A percentile compares a stretch with the other conserved stretches of the same genome.
Conservation (phyloP, 805 yeast genomes). For the Kuraishia cidri region DNA sequence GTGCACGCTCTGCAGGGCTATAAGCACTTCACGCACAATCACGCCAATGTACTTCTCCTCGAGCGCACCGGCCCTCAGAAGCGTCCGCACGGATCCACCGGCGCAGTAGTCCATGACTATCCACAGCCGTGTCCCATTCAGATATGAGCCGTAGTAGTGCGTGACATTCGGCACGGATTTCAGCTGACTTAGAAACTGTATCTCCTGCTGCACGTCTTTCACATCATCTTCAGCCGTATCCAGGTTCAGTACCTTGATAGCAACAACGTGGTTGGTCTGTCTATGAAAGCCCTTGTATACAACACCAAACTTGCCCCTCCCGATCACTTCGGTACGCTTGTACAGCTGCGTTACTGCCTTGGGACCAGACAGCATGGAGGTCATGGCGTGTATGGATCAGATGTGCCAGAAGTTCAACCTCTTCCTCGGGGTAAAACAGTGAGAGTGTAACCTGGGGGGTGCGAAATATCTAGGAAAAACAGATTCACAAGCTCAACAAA, state of each 20-base stretch:
- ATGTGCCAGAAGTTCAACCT: too few relatives aligned
- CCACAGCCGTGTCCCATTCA: slow-evolving; percentile 91
- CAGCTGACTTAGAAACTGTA: slow-evolving; percentile 75
- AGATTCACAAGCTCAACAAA: too few relatives aligned
- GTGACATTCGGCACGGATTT: slow-evolving; percentile 88
- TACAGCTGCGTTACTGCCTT: slow-evolving; percentile 28
- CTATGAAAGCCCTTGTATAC: slow-evolving; percentile 81
- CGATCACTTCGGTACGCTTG: slow-evolving; percentile 83
- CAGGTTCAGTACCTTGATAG: slow-evolving; percentile 85
- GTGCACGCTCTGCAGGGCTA: slow-evolving; percentile 78
- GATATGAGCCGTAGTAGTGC: slow-evolving; percentile 81
- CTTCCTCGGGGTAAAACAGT: too few relatives aligned
- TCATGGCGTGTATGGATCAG: too few relatives aligned
- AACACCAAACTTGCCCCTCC: slow-evolving; percentile 94
- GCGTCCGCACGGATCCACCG: slow-evolving; percentile 88
- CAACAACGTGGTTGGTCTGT: slow-evolving; percentile 71
- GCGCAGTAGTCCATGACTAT: slow-evolving; percentile 96
- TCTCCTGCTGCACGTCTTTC: slow-evolving; percentile 87
- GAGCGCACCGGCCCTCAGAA: slow-evolving; percentile 77
- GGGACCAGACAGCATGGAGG: too few relatives aligned
- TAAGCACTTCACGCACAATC: slow-evolving; percentile 72
- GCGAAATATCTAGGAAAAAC: too few relatives aligned
- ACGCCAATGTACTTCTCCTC: slow-evolving; percentile 81
- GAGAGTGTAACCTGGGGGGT: too few relatives aligned
- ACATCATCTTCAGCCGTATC: slow-evolving; percentile 95